Percentiles rank a stretch among this genome's conserved stretches.
Conservation (phyloP, 129 eudicot species). For the Ambrosia trifida region DNA sequence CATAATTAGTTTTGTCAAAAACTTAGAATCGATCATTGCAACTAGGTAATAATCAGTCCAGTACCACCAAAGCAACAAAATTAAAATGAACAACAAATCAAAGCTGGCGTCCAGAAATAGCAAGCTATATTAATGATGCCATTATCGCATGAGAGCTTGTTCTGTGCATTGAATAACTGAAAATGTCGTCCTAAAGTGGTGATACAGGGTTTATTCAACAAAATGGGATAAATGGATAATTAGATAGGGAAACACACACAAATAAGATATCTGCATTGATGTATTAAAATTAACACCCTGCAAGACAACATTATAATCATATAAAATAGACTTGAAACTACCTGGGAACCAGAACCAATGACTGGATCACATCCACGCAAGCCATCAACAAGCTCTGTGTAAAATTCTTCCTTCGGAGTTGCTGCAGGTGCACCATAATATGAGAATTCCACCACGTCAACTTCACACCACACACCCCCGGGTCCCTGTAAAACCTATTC, state of each 20-base stretch:
- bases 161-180: not conserved
- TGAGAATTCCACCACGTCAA: constrained; percentile 82
- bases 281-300: not conserved
- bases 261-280: not conserved
- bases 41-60: too few relatives aligned
- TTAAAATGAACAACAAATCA: not conserved
- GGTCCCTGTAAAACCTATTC: constrained; percentile 62
- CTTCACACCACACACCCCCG: constrained; percentile 93
- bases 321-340: constrained; percentile 16
- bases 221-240: not conserved
- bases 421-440: constrained; percentile 82
- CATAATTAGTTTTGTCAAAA: not conserved
- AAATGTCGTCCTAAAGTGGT: not conserved
- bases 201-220: not conserved
- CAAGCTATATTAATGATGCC: constrained; percentile 7
- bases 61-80: too few relatives aligned
- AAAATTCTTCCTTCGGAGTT: constrained; percentile 63
- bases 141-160: not conserved
- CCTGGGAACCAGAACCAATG: constrained; percentile 94
- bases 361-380: constrained; percentile 70
- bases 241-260: constrained; percentile 1
- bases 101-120: not conserved
- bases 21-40: too few relatives aligned
- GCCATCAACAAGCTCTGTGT: constrained; percentile 76
- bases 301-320: constrained; percentile 5